Base-by-base conservation (phyloP, 352 stramenopile species). In the Globisporangium spinosum region DNA sequence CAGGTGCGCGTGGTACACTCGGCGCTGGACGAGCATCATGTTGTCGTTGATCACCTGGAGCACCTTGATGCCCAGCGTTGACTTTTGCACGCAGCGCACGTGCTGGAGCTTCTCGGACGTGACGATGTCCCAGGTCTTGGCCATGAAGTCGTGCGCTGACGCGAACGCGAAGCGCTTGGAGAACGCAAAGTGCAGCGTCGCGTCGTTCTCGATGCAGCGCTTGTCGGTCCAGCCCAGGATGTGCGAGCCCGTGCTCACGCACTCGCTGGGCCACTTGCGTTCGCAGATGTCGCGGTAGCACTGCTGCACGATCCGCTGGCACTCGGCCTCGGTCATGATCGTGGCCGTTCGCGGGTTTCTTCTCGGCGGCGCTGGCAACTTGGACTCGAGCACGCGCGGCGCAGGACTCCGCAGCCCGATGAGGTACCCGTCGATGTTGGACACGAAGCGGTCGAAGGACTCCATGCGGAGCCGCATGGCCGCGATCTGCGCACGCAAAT, bases 211-310 rank as follows among this genome's bases (percentile, higher is more conserved):
- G 5, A 85, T 68, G 45, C 73, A 85, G 65, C 79, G 79, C 67
- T 85, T 70, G 57, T 85, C 77, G 43, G 78, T 66, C 77, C 77
- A 85, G 32, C 77, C 75, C 13, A 82, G 65, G 62, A 85, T 77
- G 58, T 74, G 66, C 45, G 80, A 72, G 32, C 72, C 74, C 1
- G 75, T 78, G 74, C 75, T 85, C 27, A 85, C 49, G 61, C 73
- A 73, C 64, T 73, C 58, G 20, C 70, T 71, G 12, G 68, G 70
- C 61, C 70, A 82, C 17, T 76, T 68, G 4, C 68, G 75, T 13
- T 72, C 68, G 32, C 74, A 79, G 69, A 85, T 85, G 34, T 85
- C 68, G 55, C 74, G 70, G 65, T 85, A 85, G 71, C 75, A 82
- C 47, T 74, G 62, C 69, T 79, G 80, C 63, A 85, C 79, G 75